Evolutionary conservation across 2,329 filamentous ascomycete genomes (phyloP).

Genomic region (Paraphoma sp.): DNA sequence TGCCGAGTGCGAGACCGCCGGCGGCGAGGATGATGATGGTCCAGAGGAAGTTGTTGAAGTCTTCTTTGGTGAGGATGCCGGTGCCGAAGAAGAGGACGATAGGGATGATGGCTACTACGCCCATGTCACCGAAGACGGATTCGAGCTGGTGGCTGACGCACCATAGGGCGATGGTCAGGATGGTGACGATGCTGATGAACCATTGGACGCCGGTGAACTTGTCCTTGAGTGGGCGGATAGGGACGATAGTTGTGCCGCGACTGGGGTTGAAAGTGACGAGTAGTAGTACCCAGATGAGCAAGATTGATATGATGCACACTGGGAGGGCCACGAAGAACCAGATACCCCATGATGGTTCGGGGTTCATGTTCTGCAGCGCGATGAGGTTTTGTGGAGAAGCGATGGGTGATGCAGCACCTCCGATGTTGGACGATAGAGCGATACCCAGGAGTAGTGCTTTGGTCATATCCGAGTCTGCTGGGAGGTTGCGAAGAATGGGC

Average conservation of each 20-base stretch:
- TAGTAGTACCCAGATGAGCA: constrained; percentile 88
- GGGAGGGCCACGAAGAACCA: constrained; percentile 98
- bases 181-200: constrained; percentile 85
- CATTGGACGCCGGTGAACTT: constrained; percentile 87
- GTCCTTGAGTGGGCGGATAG: constrained; percentile 89
- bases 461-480: constrained; percentile 88
- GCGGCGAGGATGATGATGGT: constrained; percentile 99
- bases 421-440: constrained; percentile 92
- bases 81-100: constrained; percentile 96
- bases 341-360: constrained; percentile 87
- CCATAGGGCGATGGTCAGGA: constrained; percentile 88
- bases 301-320: constrained; percentile 85
- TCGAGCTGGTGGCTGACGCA: constrained; percentile 91
- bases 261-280: constrained; percentile 85
- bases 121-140: constrained; percentile 92
- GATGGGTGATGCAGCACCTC: constrained; percentile 94
- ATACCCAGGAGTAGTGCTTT: constrained; percentile 96
- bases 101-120: constrained; percentile 94
- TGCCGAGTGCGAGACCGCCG: constrained; percentile 89
- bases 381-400: constrained; percentile 98
- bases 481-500: constrained; percentile 93
- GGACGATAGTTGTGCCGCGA: constrained; percentile 84
- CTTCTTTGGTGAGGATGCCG: constrained; percentile 95
- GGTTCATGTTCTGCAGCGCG: constrained; percentile 93
- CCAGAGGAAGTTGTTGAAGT: constrained; percentile 99